Percentiles rank a stretch among this genome's conserved stretches.
Conservation (phyloP, 225 moss, liverwort and hornwort genomes). For the Rhytidiadelphus loreus region DNA sequence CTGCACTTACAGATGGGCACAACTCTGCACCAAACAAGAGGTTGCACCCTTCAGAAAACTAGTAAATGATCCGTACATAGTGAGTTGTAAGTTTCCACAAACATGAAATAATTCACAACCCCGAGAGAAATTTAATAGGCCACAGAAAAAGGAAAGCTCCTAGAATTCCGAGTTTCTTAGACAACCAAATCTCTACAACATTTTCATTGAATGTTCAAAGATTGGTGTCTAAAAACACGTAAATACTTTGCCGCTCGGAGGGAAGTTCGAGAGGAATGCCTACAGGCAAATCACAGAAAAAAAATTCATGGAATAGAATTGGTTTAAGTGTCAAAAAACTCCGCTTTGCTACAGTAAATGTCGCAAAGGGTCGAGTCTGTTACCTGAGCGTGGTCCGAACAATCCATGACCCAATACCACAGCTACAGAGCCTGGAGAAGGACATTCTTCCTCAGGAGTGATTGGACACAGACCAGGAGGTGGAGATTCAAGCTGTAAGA, state of each 20-base stretch:
- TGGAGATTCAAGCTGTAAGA: conserved; percentile 74
- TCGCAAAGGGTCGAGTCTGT: background rate
- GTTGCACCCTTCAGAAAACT: background rate
- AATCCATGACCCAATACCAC: conserved; percentile 93
- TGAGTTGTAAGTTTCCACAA: background rate
- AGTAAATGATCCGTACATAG: background rate
- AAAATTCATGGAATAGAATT: background rate
- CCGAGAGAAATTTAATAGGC: background rate
- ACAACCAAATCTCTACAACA: background rate
- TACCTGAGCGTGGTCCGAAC: conserved; percentile 97
- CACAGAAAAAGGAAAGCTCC: background rate
- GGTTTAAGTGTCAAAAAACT: background rate
- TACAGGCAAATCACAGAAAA: background rate
- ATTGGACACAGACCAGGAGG: conserved; percentile 70
- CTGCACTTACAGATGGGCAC: conserved; percentile 85
- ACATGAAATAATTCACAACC: background rate
- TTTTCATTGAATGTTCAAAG: background rate
- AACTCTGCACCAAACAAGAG: conserved; percentile 51
- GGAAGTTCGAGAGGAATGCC: background rate
- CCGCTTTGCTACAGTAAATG: background rate
- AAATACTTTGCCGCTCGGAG: background rate
- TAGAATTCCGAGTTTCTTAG: background rate
- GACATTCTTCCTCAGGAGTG: conserved; percentile 65
- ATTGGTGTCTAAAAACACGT: background rate
- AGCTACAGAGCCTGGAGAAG: conserved; percentile 72